phyloP scores from a whole-genome alignment of 306 rosid genomes.

The Casuarina cunninghamiana region DNA sequence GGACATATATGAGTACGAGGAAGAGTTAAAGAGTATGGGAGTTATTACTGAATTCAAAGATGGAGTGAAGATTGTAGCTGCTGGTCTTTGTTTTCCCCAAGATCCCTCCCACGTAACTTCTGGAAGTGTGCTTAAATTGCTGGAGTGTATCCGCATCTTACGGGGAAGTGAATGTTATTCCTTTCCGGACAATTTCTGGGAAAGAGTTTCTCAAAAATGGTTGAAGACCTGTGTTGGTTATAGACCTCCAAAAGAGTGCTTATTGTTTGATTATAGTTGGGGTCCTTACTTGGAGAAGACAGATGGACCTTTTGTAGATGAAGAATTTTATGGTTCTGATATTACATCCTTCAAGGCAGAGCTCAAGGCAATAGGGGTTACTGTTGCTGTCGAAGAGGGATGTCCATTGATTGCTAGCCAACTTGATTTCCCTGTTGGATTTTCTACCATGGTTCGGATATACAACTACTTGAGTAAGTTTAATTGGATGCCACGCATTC shows the following conservation, averaged over 20 bases:
- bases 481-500: slow-evolving; percentile 47
- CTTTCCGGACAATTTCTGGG: slow-evolving; percentile 31
- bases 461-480: slow-evolving; percentile 44
- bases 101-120: slow-evolving; percentile 39
- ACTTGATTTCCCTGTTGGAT: slow-evolving; percentile 36
- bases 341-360: slow-evolving; percentile 44
- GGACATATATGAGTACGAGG: slow-evolving; percentile 41
- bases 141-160: slow-evolving; percentile 45
- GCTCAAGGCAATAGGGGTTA: slow-evolving; percentile 57
- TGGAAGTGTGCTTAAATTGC: slow-evolving; percentile 45
- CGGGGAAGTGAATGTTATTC: neutral
- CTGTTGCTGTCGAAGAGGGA: slow-evolving; percentile 37
- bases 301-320: slow-evolving; percentile 77
- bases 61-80: slow-evolving; percentile 47
- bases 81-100: slow-evolving; percentile 42
- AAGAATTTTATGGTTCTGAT: slow-evolving; percentile 42
- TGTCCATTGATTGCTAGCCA: slow-evolving; percentile 43
- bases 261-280: slow-evolving; percentile 52
- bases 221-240: slow-evolving; percentile 63
- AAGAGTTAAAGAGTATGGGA: slow-evolving; percentile 60
- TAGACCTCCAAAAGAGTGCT: slow-evolving; percentile 49
- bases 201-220: slow-evolving; percentile 51
- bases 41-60: slow-evolving; percentile 46
- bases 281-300: slow-evolving; percentile 30
- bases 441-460: slow-evolving; percentile 32